A percentile compares a stretch with the other conserved stretches of the same genome.
These are phyloP conservation scores for Apiotrichum siamense DNA, from an alignment of 1,284 basidiomycete species.

Conservation along the genomic window DNA sequence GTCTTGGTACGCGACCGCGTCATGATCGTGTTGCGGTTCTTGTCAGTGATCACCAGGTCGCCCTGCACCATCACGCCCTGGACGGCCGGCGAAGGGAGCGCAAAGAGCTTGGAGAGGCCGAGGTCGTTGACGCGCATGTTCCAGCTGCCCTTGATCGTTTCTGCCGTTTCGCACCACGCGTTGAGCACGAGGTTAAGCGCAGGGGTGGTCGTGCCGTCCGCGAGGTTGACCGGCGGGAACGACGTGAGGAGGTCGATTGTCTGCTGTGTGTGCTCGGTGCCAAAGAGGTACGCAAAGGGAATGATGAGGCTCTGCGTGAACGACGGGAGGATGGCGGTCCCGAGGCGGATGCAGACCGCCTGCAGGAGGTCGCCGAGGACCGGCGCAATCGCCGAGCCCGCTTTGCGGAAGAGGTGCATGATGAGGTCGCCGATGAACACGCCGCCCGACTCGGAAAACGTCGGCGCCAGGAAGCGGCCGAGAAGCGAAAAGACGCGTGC, in stretches of 20 bases:
- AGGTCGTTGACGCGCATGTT: slow-evolving; percentile 72
- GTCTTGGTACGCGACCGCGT: slow-evolving; percentile 83
- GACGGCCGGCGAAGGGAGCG: slow-evolving; percentile 60
- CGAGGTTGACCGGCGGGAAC: slow-evolving; percentile 47
- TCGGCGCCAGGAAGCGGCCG: slow-evolving; percentile 62
- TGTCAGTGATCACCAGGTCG: slow-evolving; percentile 77
- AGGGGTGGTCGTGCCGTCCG: slow-evolving; percentile 51
- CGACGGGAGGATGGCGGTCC: slow-evolving; percentile 74
- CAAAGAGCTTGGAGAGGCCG: slow-evolving; percentile 71
- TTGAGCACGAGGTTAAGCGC: slow-evolving; percentile 71
- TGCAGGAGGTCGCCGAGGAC: slow-evolving; percentile 79
- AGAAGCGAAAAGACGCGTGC: slow-evolving; percentile 67
- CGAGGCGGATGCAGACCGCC: slow-evolving; percentile 74
- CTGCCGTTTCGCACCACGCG: slow-evolving; percentile 89
- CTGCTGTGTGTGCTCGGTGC: slow-evolving; percentile 67
- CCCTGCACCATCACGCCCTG: slow-evolving; percentile 73
- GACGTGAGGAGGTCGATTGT: slow-evolving; percentile 68
- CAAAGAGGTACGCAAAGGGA: slow-evolving; percentile 85
- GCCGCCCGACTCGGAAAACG: slow-evolving; percentile 69
- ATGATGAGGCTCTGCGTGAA: slow-evolving; percentile 79
- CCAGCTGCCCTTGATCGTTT: slow-evolving; percentile 93
- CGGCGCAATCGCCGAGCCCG: slow-evolving; percentile 56
- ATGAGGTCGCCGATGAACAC: slow-evolving; percentile 90
- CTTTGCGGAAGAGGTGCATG: slow-evolving; percentile 79
- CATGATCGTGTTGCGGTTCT: slow-evolving; percentile 83